phyloP scores from a whole-genome alignment of 495 filamentous ascomycete genomes.

The Corynascus novoguineensis region DNA sequence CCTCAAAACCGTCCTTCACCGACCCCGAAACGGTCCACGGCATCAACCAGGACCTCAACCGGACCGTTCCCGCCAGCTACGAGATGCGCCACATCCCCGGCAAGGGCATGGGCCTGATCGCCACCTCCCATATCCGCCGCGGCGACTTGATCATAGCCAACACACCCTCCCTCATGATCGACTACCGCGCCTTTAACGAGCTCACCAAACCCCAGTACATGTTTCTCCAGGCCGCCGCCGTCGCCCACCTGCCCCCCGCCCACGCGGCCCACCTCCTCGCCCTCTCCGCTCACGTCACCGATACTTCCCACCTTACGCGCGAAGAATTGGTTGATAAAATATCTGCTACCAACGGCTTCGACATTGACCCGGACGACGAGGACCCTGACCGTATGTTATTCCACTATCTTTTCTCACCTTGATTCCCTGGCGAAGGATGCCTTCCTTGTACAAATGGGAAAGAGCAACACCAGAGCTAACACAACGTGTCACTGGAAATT shows the following conservation, averaged over 20 bases:
- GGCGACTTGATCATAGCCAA: conserved; percentile 34
- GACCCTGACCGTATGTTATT: conserved; percentile 27
- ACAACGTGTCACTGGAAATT: too few relatives aligned
- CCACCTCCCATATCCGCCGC: conserved; percentile 24
- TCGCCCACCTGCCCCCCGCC: conserved; percentile 22
- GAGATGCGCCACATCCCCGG: conserved; percentile 30
- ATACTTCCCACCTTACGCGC: conserved; percentile 7
- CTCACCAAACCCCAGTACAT: conserved; percentile 22
- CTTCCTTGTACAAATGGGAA: too few relatives aligned
- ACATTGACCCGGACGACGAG: conserved; percentile 25
- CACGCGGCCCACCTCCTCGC: conserved; percentile 25
- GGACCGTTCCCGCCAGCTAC: conserved; percentile 19
- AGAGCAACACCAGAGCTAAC: too few relatives aligned
- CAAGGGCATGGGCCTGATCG: conserved; percentile 33
- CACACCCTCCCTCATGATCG: conserved; percentile 32
- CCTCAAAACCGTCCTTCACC: conserved; percentile 22
- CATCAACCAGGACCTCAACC: conserved; percentile 25
- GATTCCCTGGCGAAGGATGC: too few relatives aligned
- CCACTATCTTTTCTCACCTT: too few relatives aligned
- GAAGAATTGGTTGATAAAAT: conserved; percentile 22
- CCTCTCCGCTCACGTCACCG: conserved; percentile 27
- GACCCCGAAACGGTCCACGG: conserved; percentile 17
- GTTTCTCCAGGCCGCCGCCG: conserved; percentile 22
- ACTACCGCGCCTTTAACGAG: conserved; percentile 31
- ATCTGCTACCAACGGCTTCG: conserved; percentile 32